These are phyloP conservation scores for Plenodomus biglobosus DNA, from an alignment of 2,329 filamentous ascomycete genomes.

Conservation along the genomic window DNA sequence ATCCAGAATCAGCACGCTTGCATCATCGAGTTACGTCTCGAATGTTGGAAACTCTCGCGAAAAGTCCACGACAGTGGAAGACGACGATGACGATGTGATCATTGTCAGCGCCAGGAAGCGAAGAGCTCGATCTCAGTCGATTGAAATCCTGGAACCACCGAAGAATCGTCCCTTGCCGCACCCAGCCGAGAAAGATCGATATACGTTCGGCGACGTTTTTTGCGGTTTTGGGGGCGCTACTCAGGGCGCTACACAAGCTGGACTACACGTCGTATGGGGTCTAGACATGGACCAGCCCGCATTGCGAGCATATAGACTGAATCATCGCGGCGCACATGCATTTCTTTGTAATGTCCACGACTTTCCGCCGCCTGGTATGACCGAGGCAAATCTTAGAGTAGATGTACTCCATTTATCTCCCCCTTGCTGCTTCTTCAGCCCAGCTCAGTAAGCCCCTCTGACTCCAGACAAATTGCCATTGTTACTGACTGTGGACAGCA, in stretches of 20 bases:
- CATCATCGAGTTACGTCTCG: not conserved
- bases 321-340: conserved; percentile 8
- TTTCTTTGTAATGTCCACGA: conserved; percentile 18
- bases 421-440: conserved; percentile 21
- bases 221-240: conserved; percentile 29
- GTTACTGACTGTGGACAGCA: conserved; percentile 11
- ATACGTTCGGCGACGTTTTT: conserved; percentile 20
- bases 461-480: not conserved
- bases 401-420: conserved; percentile 22
- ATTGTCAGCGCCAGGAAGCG: not conserved
- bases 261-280: conserved; percentile 11
- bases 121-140: not conserved
- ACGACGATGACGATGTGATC: not conserved
- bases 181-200: not conserved
- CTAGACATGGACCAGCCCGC: conserved; percentile 19
- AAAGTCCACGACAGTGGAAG: not conserved
- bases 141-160: not conserved
- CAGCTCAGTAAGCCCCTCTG: conserved; percentile 18
- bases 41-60: not conserved
- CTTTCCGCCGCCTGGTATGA: conserved; percentile 4
- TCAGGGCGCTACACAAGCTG: conserved; percentile 22
- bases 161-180: not conserved
- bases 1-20: not conserved
- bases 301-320: conserved; percentile 15
- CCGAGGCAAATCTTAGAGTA: conserved; percentile 1